Conservation (phyloP, 257 asterid species). For the Solanum gandarillasii region DNA sequence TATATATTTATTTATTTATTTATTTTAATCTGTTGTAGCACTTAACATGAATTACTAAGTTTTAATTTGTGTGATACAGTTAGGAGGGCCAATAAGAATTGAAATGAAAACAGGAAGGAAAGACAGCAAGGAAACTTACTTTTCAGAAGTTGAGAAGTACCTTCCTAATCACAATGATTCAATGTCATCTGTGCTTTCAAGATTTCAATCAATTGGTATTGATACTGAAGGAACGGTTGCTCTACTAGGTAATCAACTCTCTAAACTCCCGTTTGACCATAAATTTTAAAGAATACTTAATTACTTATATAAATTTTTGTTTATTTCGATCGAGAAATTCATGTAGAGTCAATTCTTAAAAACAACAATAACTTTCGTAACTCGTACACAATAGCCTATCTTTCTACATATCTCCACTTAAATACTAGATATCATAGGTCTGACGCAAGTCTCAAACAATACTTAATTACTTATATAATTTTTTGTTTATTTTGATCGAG, state of each 20-base stretch:
- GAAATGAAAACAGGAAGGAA: slow-evolving; percentile 67
- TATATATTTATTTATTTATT: too few relatives aligned
- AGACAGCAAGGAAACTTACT: slow-evolving; percentile 46
- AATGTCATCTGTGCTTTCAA: slow-evolving; percentile 41
- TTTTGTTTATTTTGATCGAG: too few relatives aligned
- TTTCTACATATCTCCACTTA: not conserved
- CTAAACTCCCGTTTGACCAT: not conserved
- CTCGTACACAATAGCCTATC: too few relatives aligned
- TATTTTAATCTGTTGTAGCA: not conserved
- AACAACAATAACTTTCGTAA: too few relatives aligned
- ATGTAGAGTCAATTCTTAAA: not conserved
- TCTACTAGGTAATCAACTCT: slow-evolving; percentile 35
- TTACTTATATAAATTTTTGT: not conserved
- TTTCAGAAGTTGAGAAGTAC: slow-evolving; percentile 25
- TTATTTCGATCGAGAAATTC: too few relatives aligned
- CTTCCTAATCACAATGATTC: slow-evolving; percentile 68
- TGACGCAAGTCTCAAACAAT: too few relatives aligned
- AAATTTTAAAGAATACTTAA: too few relatives aligned
- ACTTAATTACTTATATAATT: not conserved
- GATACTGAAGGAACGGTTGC: slow-evolving; percentile 67
- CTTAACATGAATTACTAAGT: rapidly evolving
- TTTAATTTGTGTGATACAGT: slow-evolving; percentile 11
- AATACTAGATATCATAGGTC: not conserved
- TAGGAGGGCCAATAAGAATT: slow-evolving; percentile 47
- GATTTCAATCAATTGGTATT: slow-evolving; percentile 46